Evolutionary conservation across 2,329 filamentous ascomycete genomes (phyloP), one percentile per base, ranked within the genome.

Genomic region (Cladosporium halotolerans): DNA sequence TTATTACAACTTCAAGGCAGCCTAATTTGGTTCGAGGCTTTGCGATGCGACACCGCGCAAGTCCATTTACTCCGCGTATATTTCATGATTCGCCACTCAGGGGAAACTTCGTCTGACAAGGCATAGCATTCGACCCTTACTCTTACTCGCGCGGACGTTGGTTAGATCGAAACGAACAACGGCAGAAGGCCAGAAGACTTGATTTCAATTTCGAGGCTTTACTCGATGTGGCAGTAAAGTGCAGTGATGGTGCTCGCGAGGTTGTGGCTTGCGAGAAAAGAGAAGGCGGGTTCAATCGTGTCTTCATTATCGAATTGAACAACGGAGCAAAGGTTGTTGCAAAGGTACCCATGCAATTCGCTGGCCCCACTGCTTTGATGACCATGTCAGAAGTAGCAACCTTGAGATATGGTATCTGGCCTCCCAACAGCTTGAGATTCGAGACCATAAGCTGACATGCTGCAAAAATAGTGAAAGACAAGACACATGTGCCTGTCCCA

Each of bases 301-400:
- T 52, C 9, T 58, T 69, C 31, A 57, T 71, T 23, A 48, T 71
- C 23, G 66, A 64, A 1, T 70, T 72, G 67, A 63, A 71, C 33
- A 55, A 71, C 54, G 64, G 66, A 9, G 58, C 57, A 45, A 54
- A 68, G 56, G 62, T 70, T 4, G 60, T 72, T 14, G 70, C 66
- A 6, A 71, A 68, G 58, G 52, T 72, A n/a, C 69, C 67, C 2
- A 68, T 68, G 56, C 68, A 67, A 14, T 70, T 69, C 57, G 66
- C 66, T 54, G 69, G 69, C 4, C 28, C 57, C 33, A 54, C 62
- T 32, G 66, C 68, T 53, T 66, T 63, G 33, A 69, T 65, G 8
- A 72, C 67, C 18, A 68, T 69, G 7, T 70, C 66, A 45, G 68
- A 70, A 57, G 68, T 68, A 34, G 70, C 70, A 2, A 71, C 69